Evolutionary conservation across 225 moss, liverwort and hornwort species (phyloP), one percentile per base, ranked within the genome.

Genomic region (Straminergon stramineum): DNA sequence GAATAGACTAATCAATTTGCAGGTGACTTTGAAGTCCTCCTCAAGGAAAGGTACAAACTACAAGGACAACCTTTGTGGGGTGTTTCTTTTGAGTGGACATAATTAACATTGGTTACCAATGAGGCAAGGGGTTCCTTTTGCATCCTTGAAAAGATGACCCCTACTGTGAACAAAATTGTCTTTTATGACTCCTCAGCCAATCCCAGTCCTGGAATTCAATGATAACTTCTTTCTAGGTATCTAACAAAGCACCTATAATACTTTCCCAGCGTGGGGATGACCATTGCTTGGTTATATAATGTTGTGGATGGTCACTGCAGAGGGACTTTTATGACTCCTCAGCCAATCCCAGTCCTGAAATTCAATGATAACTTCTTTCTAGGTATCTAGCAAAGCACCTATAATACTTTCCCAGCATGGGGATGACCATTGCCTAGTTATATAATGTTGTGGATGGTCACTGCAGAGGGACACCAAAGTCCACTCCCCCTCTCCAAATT

Each of bases 271-370:
- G 15, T 41, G 22, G 13, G 32, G 9, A 69, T 2, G 70, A 71
- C 15, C 8, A 24, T 71, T 7, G 14, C 2, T 2, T 71, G 0
- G 4, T 26, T 26, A 15, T 15, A 26, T 9, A 27, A 71, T 41
- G 15, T 26, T 26, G 8, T 20, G 1, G 6, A 23, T 70, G 4
- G 39, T 23, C 23, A 23, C 4, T 70, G n/a, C n/a, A n/a, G n/a
- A n/a, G n/a, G n/a, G n/a, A n/a, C 41, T 73, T 43, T 9, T 39
- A 43, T 9, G 8, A 26, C 41, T 71, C 41, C 6, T 70, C 4
- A 43, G 0, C 15, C 27, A 15, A 26, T 0, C 2, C 9, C n/a
- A 28, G 45, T 43, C 9, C 0, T 43, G 0, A 0, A 43, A 43
- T 27, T 43, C 5, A 27, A 2, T 41, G 15, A 41, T 23, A 41